Conservation (phyloP, 2,329 filamentous ascomycete genomes). For the Talaromyces sp. region DNA sequence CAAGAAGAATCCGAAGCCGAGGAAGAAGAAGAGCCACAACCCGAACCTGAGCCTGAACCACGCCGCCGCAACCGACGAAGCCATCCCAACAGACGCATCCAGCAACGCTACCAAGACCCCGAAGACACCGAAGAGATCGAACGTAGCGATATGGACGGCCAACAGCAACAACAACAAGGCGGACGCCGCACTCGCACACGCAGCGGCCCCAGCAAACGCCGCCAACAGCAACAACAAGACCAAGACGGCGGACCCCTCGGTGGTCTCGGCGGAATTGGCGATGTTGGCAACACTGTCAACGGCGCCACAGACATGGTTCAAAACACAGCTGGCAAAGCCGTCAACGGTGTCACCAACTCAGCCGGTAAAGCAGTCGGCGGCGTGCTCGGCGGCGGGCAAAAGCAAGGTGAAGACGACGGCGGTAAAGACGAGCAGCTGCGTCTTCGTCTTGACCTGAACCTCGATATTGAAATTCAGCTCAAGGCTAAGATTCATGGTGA, state of each 20-base stretch:
- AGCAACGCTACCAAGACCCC: conserved; percentile 32
- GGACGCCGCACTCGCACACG: conserved; percentile 50
- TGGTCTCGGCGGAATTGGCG: conserved; percentile 49
- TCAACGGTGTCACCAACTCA: conserved; percentile 32
- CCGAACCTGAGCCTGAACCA: conserved; percentile 39
- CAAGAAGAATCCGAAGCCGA: conserved; percentile 15
- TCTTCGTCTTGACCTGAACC: conserved; percentile 67
- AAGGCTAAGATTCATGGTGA: conserved; percentile 84
- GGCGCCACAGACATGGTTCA: conserved; percentile 51
- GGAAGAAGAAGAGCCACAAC: conserved; percentile 22
- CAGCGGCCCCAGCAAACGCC: conserved; percentile 47
- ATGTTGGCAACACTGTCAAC: conserved; percentile 47
- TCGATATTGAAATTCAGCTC: conserved; percentile 77
- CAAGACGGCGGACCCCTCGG: conserved; percentile 36
- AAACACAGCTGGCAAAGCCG: conserved; percentile 42
- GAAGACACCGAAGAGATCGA: conserved; percentile 23
- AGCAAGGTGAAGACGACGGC: conserved; percentile 19
- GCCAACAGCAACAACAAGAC: conserved; percentile 13
- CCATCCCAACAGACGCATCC: conserved; percentile 15
- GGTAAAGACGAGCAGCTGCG: conserved; percentile 61
- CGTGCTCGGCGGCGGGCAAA: conserved; percentile 31
- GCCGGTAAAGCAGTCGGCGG: conserved; percentile 40
- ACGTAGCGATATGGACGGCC: conserved; percentile 46
- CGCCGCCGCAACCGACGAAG: conserved; percentile 10
- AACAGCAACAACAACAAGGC: conserved; percentile 37